Base-by-base conservation (phyloP, 192 early-diverging fungal species). In the Ramicandelaber brevisporus region DNA sequence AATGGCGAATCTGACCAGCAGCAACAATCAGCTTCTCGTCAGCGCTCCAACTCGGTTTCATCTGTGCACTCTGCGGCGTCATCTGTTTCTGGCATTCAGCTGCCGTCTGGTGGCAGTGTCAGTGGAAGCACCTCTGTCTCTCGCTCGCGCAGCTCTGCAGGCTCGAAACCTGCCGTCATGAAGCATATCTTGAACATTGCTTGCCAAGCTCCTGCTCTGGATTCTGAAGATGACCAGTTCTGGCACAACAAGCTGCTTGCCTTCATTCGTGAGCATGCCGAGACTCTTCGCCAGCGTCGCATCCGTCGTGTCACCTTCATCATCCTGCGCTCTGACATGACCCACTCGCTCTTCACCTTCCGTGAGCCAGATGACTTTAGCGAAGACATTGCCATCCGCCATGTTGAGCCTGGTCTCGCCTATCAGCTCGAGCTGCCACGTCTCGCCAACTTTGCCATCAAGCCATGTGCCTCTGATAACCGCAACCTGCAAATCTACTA, bases 391-490 rank as follows among this genome's bases (percentile, higher is more conserved):
- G 78, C 89, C 26, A 92, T 98, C 38, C 80, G 92, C 30, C 84
- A 98, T 48, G 85, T 93, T 32, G 92, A 98, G 65, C 92, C 92
- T 6, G 82, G 82, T 10, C 77, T 92, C 65, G 88, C 92, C 15
- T 93, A 95, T 53, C 84, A 90, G 55, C 61, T 98, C 14, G 92
- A 98, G 59, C 53, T 98, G 28, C 65, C 73, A 18, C 70, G 88
- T 20, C 44, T 98, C 44, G 57, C 71, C 30, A 84, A 89, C 67
- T 98, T 90, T 63, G 78, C 85, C 34, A 78, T 98, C 49, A 82
- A 84, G 49, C 87, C 92, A 28, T 80, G 75, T 54, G 82, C 83
- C 50, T 77, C 72, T 37, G 78, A 81, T 44, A 92, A 89, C 62
- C 61, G 87, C 40, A 73, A 88, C 42, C 69, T 98, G 53, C 86